Evolutionary conservation across 768 basidiomycete genomes (phyloP), one percentile per base, ranked within the genome.

Genomic region (Clathrus columnatus): DNA sequence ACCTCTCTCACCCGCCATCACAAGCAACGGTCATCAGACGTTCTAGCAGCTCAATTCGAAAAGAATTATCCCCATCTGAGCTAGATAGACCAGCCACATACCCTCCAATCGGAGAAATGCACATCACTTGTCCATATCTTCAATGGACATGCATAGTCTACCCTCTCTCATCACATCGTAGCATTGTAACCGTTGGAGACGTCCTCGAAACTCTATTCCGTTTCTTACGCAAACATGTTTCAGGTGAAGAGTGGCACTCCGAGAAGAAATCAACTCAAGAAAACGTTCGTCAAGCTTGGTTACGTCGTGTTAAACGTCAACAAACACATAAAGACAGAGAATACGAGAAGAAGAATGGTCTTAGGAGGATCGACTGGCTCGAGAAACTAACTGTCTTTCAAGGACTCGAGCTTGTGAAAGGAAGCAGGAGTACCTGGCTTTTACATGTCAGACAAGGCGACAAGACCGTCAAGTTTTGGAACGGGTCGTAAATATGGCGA

Each of bases 151-250:
- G 55, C 32, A 49, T 45, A 4, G 51, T 59, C 5, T 24, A 48
- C 21, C 54, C 54, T n/a, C 8, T 47, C 24, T 11, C 44, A 0
- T 41, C 44, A 17, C 45, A n/a, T 20, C 1, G 21, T 17, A 36
- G 26, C 48, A 20, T 52, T 20, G 58, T 59, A 20, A 59, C 58
- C n/a, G 54, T 59, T 36, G 58, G 58, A 21, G 58, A 59, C 49
- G 54, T 59, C 14, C 54, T 59, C 43, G 30, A 50, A 17, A 49
- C 44, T 23, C 20, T 59, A 20, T 50, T 56, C 54, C 47, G 41
- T 27, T 23, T 24, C 23, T 29, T 59, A 27, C 54, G 49, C 17
- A 32, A 48, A 17, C 54, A 29, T 27, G 54, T 59, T 4, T 28
- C 27, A 1, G 36, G 41, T 7, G 1, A 36, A 24, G 58, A 59